A percentile compares a stretch with the other conserved stretches of the same genome.
These are phyloP conservation scores for Xylariales sp. DNA, from an alignment of 2,329 filamentous ascomycete species.

Conservation along the genomic window DNA sequence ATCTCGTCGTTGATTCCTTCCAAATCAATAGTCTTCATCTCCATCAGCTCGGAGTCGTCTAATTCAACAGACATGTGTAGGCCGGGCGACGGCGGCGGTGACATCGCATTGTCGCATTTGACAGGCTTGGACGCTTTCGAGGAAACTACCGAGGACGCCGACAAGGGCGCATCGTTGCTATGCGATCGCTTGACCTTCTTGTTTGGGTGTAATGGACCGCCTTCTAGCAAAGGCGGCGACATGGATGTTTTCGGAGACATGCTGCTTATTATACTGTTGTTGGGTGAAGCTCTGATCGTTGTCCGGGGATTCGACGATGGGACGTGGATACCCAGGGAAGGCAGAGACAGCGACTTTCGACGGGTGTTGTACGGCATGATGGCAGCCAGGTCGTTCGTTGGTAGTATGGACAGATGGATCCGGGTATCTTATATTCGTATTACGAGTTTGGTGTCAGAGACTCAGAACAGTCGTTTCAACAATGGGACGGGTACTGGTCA, in stretches of 20 bases:
- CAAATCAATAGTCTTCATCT: constrained; percentile 61
- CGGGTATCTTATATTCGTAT: constrained; percentile 4
- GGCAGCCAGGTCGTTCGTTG: constrained; percentile 7
- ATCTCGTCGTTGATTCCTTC: constrained; percentile 91
- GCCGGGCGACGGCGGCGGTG: constrained; percentile 72
- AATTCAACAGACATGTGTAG: constrained; percentile 36
- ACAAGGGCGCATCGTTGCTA: constrained; percentile 35
- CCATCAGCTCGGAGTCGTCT: constrained; percentile 29
- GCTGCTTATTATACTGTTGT: constrained; percentile 17
- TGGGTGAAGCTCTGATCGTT: constrained; percentile 11
- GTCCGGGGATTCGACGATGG: constrained; percentile 50
- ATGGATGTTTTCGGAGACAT: constrained; percentile 27
- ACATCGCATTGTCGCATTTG: constrained; percentile 64
- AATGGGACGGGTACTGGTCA: constrained; percentile 6
- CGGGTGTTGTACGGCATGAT: constrained; percentile 93
- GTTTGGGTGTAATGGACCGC: constrained; percentile 34
- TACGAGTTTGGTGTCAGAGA: too few species aligned
- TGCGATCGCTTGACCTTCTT: constrained; percentile 81
- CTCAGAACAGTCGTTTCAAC: neutral
- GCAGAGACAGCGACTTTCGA: constrained; percentile 89
- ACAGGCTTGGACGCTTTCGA: constrained; percentile 31
- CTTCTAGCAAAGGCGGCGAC: constrained; percentile 23
- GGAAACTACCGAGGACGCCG: constrained; percentile 22
- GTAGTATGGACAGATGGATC: constrained; percentile 1
- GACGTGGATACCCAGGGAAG: constrained; percentile 87